Base-by-base conservation (phyloP, 495 filamentous ascomycete species). In the Amniculicola lignicola region DNA sequence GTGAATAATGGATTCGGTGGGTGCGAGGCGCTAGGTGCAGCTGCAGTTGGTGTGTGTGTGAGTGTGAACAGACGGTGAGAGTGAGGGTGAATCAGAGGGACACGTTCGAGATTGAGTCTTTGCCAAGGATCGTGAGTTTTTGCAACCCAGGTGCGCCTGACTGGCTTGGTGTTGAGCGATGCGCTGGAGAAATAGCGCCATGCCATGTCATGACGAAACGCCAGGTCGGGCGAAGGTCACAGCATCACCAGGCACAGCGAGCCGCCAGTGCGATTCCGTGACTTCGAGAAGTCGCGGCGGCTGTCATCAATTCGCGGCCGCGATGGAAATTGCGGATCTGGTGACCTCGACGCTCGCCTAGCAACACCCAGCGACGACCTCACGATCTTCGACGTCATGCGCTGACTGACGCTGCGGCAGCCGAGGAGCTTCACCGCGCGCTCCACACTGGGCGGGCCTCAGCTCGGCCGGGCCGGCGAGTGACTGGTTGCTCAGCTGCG, bases 51-150 rank as follows among this genome's bases (percentile, higher is more conserved):
- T 21, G n/a, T n/a, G n/a, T n/a, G n/a, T n/a, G n/a, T n/a, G n/a
- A n/a, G n/a, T n/a, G n/a, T 3, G 29, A 27, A 44, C 36, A 35
- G 19, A 54, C 40, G 40, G 40, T 54, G 51, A 45, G n/a, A 33
- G 51, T n/a, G 21, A 42, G 31, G 27, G 22, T 28, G 45, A 43
- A 40, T 27, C n/a, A 27, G 50, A 38, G 16, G 23, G 33, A 19
- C 44, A n/a, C n/a, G n/a, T n/a, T n/a, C n/a, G n/a, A n/a, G n/a
- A n/a, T n/a, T n/a, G n/a, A 45, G 46, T 2, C 43, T 12, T 19
- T 54, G 60, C 60, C 54, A 58, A 63, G 60, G 60, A 63, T 63
- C 60, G 60, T 63, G 60, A 63, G 31, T 42, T 57, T 37, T 46
- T 31, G 28, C 16, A 4, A 18, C 38, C 22, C 27, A 4, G 28